These are phyloP conservation scores for Nannochloropsis gaditana DNA, from an alignment of 108 stramenopile genomes.

Conservation along the genomic window DNA sequence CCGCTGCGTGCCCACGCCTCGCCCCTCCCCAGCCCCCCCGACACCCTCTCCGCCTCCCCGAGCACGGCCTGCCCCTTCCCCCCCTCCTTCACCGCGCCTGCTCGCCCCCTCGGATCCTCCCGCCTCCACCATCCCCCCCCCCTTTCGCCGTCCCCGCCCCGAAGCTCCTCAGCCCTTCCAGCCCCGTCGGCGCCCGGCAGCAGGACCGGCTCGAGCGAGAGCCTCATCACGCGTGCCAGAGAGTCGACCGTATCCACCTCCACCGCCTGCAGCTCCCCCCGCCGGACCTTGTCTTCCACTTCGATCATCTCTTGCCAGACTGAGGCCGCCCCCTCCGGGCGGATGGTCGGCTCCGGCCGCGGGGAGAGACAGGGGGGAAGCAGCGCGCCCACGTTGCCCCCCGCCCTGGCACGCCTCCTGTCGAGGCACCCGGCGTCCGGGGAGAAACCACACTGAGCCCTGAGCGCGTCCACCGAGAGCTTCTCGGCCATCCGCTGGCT, in stretches of 20 bases:
- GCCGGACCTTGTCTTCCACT: not conserved
- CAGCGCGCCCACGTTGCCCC: not conserved
- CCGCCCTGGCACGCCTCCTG: not conserved
- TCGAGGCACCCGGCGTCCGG: not conserved
- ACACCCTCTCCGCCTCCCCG: not conserved
- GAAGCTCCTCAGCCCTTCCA: no score
- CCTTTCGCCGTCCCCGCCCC: not conserved
- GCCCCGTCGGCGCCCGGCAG: no score
- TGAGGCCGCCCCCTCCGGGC: not conserved
- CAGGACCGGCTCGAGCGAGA: not conserved
- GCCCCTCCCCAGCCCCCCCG: not conserved
- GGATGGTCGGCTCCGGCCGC: not conserved
- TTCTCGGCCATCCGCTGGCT: not conserved
- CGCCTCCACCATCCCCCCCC: not conserved
- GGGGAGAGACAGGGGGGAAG: not conserved
- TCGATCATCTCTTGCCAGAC: conserved; percentile 1
- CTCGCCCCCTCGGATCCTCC: conserved; percentile 1
- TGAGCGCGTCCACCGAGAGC: not conserved
- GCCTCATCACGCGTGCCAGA: not conserved
- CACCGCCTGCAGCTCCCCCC: not conserved
- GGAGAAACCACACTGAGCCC: not conserved
- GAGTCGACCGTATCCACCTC: conserved; percentile 8
- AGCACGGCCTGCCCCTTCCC: not conserved
- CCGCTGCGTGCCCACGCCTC: no score
- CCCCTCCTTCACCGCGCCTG: not conserved